Evolutionary conservation across 1,284 basidiomycete species (phyloP).

Genomic region (Trametes versicolor): DNA sequence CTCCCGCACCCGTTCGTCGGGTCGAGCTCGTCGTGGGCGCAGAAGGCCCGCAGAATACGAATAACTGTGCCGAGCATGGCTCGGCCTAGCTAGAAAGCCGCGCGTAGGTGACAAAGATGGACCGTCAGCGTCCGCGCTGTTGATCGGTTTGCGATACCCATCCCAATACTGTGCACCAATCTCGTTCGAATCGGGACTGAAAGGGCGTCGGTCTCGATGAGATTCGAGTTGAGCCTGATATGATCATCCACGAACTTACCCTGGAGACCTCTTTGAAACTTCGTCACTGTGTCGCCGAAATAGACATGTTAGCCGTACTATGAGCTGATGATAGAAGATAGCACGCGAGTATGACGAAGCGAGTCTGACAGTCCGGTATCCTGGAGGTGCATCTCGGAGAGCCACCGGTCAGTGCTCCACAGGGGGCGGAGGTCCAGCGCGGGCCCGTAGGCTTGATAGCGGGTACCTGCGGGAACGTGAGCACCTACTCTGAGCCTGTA

Average conservation of each 20-base stretch:
- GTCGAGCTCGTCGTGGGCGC: not conserved
- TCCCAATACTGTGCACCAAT: conserved; percentile 7
- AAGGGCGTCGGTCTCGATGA: not conserved
- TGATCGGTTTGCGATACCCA: conserved; percentile 14
- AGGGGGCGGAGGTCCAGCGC: not conserved
- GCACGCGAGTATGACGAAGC: not conserved
- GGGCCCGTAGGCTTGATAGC: not conserved
- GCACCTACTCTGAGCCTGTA: not conserved
- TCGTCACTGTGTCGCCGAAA: too few relatives aligned
- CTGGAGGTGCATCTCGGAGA: not conserved
- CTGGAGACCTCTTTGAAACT: not conserved
- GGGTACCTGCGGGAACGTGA: not conserved
- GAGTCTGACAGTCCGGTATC: not conserved
- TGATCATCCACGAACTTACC: not conserved
- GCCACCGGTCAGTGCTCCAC: not conserved
- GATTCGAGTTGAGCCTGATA: not conserved
- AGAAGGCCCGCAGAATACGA: not conserved
- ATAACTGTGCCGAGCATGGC: not conserved
- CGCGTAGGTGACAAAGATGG: not conserved
- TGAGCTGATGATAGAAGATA: not conserved
- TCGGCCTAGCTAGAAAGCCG: not conserved
- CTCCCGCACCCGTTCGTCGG: conserved; percentile 12
- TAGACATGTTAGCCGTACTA: too few relatives aligned
- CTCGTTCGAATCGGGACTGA: not conserved
- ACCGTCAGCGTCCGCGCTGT: not conserved